A percentile compares a stretch with the other conserved stretches of the same genome.
phyloP scores from a whole-genome alignment of 129 eudicot genomes.

The Pulicaria dysenterica region DNA sequence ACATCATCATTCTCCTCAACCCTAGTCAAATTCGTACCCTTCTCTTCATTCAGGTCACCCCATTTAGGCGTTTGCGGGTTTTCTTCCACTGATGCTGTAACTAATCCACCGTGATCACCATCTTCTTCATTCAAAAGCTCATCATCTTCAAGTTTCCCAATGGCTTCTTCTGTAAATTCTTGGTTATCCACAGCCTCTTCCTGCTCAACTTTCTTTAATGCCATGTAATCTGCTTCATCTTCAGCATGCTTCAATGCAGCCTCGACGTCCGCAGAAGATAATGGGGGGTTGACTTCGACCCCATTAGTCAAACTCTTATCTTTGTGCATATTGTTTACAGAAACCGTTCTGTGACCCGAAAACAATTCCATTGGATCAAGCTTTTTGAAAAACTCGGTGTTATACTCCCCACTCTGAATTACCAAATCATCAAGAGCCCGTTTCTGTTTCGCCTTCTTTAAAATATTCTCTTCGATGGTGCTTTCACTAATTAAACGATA shows the following conservation, averaged over 20 bases:
- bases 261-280: conserved; percentile 80
- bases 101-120: conserved; percentile 42
- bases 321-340: conserved; percentile 41
- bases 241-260: conserved; percentile 95
- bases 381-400: conserved; percentile 92
- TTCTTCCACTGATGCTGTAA: conserved; percentile 43
- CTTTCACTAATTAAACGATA: conserved; percentile 91
- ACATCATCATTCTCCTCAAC: conserved; percentile 87
- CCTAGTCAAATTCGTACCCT: conserved; percentile 43
- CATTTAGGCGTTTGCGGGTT: conserved; percentile 31
- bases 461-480: conserved; percentile 94
- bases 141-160: conserved; percentile 77
- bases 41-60: conserved; percentile 51
- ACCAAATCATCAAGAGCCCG: conserved; percentile 96
- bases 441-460: conserved; percentile 96
- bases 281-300: conserved; percentile 40
- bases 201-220: conserved; percentile 87
- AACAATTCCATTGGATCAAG: conserved; percentile 93
- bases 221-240: conserved; percentile 99
- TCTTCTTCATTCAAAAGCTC: conserved; percentile 86
- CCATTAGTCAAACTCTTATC: conserved; percentile 41
- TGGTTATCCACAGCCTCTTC: conserved; percentile 99
- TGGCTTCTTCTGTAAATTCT: conserved; percentile 88
- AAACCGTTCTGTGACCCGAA: conserved; percentile 58
- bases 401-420: conserved; percentile 95